Percentiles rank a stretch among this genome's conserved stretches.
Evolutionary conservation across 2,329 filamentous ascomycete species (phyloP).

Genomic region (Hymenoscyphus linearis): DNA sequence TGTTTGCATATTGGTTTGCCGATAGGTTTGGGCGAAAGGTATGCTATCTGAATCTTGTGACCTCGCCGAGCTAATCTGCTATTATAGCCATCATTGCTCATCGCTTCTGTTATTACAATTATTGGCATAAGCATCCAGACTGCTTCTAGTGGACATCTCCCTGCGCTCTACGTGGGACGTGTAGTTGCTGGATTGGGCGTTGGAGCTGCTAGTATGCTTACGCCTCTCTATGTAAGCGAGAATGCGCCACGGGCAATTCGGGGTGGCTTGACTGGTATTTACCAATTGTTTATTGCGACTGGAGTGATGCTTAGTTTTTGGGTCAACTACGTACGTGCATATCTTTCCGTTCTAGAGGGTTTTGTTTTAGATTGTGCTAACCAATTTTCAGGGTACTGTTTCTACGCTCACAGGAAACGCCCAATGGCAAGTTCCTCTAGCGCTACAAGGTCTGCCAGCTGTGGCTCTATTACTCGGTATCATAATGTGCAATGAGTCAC

Average conservation of each 20-base stretch:
- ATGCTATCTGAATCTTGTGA: not conserved
- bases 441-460: constrained; percentile 60
- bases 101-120: constrained; percentile 51
- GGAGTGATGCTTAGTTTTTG: constrained; percentile 39
- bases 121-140: constrained; percentile 61
- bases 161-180: constrained; percentile 61
- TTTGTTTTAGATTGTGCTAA: not conserved
- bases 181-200: constrained; percentile 46
- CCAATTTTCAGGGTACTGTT: constrained; percentile 17
- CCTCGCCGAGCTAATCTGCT: not conserved
- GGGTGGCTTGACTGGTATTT: constrained; percentile 45
- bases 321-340: constrained; percentile 45
- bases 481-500: constrained; percentile 54
- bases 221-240: constrained; percentile 38
- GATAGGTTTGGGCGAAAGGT: constrained; percentile 28
- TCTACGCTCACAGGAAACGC: constrained; percentile 33
- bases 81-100: constrained; percentile 40
- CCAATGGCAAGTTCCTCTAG: constrained; percentile 56
- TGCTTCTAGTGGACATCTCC: constrained; percentile 52
- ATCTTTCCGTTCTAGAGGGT: constrained; percentile 24
- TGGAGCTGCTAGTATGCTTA: constrained; percentile 41
- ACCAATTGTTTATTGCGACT: constrained; percentile 42
- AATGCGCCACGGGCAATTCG: constrained; percentile 46
- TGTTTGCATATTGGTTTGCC: constrained; percentile 40
- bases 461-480: constrained; percentile 56